phyloP scores from a whole-genome alignment of 2,329 filamentous ascomycete species.

The Ophiobolus disseminans region DNA sequence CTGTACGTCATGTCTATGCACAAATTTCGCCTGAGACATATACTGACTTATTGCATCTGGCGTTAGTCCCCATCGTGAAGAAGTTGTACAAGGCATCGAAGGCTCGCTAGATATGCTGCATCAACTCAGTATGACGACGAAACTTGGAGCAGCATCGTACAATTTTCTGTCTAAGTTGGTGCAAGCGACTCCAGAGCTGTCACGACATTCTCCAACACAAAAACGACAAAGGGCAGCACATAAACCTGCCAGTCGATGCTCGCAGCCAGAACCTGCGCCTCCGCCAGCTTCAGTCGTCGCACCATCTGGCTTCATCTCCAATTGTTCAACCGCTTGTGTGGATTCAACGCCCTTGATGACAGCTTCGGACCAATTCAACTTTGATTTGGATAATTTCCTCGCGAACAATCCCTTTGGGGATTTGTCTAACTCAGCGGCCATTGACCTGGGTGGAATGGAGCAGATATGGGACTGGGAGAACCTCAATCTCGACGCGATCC shows the following conservation, averaged over 20 bases:
- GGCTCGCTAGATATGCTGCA: conserved; percentile 37
- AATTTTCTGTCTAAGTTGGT: conserved; percentile 41
- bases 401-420: conserved; percentile 34
- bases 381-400: conserved; percentile 40
- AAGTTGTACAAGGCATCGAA: conserved; percentile 52
- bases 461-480: conserved; percentile 43
- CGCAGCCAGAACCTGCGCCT: conserved; percentile 1
- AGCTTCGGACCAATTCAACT: conserved; percentile 25
- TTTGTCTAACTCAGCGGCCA: conserved; percentile 6
- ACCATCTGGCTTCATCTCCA: background rate
- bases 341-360: conserved; percentile 1
- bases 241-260: background rate
- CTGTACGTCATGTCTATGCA: too few species aligned
- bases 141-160: conserved; percentile 39
- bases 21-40: too few species aligned
- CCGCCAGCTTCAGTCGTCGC: background rate
- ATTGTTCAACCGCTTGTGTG: background rate
- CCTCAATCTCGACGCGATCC: conserved; percentile 30
- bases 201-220: conserved; percentile 9
- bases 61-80: conserved; percentile 52
- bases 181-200: conserved; percentile 34
- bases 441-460: conserved; percentile 42
- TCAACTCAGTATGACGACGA: conserved; percentile 37
- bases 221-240: conserved; percentile 28
- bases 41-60: too few species aligned